Evolutionary conservation across 352 stramenopile species (phyloP), one percentile per base, ranked within the genome.

Genomic region (Phytophthora crassamura): DNA sequence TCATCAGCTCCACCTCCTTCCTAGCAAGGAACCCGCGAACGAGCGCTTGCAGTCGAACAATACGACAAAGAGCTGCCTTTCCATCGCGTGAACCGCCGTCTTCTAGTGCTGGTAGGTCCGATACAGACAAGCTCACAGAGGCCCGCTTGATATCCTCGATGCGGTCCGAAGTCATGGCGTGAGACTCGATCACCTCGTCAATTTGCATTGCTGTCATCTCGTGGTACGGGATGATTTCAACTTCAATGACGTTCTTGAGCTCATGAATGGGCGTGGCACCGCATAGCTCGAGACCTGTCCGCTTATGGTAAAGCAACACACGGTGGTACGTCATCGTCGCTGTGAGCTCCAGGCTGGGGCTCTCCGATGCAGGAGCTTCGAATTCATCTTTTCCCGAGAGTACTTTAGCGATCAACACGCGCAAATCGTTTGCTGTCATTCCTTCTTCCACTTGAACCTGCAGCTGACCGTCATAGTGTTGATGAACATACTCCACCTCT

Each of bases 381-480:
- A 75, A 63, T 33, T 67, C 50, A 32, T 75, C 47, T 20, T 69
- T 67, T 20, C 50, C 57, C 7, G 70, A 79, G 0, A 94, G 56
- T 4, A 50, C 60, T 15, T 74, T 62, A 15, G 86, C 82, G 30
- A 94, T 72, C 1, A 38, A 49, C 33, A 79, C 50, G 2, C 83
- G 78, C 12, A 94, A 63, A 34, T 79, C 69, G 16, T 89, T 88
- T 28, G 86, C 82, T 2, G 80, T 91, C 76, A 88, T 94, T 10
- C 54, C 35, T 33, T 63, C 59, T 18, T 81, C 74, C 7, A 90
- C 75, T 35, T 75, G 58, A 2, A 94, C 38, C 5, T 77, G 41
- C 5, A 73, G 32, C 10, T 64, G 32, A 14, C 72, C 46, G 3
- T 60, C 38, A 3, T 68, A 60, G 38, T 67, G 36, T 33, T 45